Percentiles rank a stretch among this genome's conserved stretches.
These are phyloP conservation scores for Kwoniella europaea DNA, from an alignment of 768 basidiomycete species.

Conservation along the genomic window DNA sequence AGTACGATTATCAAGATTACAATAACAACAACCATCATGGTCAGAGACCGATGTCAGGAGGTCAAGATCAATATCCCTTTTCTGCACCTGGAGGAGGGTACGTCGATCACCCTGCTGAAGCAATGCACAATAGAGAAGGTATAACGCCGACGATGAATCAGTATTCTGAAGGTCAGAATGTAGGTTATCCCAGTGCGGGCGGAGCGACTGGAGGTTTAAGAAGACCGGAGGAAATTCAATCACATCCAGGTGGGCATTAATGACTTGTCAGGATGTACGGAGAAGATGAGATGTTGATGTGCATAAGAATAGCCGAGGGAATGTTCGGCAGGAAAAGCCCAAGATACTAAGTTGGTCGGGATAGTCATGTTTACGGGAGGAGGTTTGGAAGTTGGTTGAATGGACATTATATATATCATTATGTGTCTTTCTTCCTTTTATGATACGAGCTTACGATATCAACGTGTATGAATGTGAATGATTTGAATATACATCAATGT, in stretches of 20 bases:
- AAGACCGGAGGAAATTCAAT: constrained; percentile 40
- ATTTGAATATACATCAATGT: too few species aligned
- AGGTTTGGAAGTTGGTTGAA: background rate
- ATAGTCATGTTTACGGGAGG: background rate
- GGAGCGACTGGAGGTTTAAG: constrained; percentile 26
- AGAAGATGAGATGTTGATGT: constrained; percentile 1
- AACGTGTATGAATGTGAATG: constrained; percentile 7
- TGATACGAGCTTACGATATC: constrained; percentile 3
- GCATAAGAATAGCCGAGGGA: constrained; percentile 38
- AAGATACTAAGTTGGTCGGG: background rate
- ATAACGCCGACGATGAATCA: constrained; percentile 39
- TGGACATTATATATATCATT: background rate
- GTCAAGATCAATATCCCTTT: constrained; percentile 26
- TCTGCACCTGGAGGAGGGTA: constrained; percentile 35
- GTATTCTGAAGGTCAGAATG: constrained; percentile 27
- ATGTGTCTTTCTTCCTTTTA: background rate
- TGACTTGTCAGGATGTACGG: background rate
- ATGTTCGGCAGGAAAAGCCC: constrained; percentile 49
- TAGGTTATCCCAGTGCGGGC: constrained; percentile 15
- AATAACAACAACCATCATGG: constrained; percentile 10
- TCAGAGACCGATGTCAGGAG: constrained; percentile 5
- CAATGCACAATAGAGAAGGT: constrained; percentile 30
- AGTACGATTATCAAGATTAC: constrained; percentile 16
- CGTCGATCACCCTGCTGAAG: constrained; percentile 37
- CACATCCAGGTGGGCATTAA: constrained; percentile 43